Evolutionary conservation across 2,329 filamentous ascomycete species (phyloP).

Genomic region (Pestalotiopsis sp.): DNA sequence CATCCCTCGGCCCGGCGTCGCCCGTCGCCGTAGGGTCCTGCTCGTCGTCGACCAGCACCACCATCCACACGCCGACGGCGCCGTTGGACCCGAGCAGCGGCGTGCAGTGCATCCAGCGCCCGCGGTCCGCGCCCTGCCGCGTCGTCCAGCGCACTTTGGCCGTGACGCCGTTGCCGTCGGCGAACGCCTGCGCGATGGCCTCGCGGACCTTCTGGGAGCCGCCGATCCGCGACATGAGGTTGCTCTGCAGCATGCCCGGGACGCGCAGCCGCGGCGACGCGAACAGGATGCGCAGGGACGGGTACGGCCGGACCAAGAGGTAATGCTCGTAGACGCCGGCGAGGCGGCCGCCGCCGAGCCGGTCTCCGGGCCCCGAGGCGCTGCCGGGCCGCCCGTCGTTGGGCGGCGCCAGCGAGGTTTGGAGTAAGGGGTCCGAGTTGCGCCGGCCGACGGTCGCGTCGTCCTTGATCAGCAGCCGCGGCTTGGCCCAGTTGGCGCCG

Average conservation of each 20-base stretch:
- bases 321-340: constrained; percentile 58
- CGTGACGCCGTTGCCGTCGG: constrained; percentile 71
- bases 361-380: constrained; percentile 41
- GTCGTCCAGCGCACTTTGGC: constrained; percentile 74
- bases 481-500: constrained; percentile 39
- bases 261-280: constrained; percentile 69
- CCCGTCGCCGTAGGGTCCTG: constrained; percentile 18
- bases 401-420: constrained; percentile 6
- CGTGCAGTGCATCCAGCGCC: constrained; percentile 78
- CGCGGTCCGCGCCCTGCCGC: constrained; percentile 54
- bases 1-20: constrained; percentile 18
- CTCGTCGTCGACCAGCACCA: constrained; percentile 72
- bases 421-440: constrained; percentile 16
- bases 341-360: constrained; percentile 32
- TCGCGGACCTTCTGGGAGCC: constrained; percentile 50
- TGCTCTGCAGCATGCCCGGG: constrained; percentile 67
- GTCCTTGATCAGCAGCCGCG: constrained; percentile 43
- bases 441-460: constrained; percentile 27
- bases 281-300: constrained; percentile 68
- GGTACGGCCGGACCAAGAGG: constrained; percentile 67
- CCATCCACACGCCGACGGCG: constrained; percentile 77
- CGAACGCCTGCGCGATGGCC: constrained; percentile 59
- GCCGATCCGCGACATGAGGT: constrained; percentile 56
- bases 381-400: constrained; percentile 37
- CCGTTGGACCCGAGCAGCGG: constrained; percentile 69